Evolutionary conservation across 2,329 filamentous ascomycete genomes (phyloP).

Genomic region (Cordyceps militaris): DNA sequence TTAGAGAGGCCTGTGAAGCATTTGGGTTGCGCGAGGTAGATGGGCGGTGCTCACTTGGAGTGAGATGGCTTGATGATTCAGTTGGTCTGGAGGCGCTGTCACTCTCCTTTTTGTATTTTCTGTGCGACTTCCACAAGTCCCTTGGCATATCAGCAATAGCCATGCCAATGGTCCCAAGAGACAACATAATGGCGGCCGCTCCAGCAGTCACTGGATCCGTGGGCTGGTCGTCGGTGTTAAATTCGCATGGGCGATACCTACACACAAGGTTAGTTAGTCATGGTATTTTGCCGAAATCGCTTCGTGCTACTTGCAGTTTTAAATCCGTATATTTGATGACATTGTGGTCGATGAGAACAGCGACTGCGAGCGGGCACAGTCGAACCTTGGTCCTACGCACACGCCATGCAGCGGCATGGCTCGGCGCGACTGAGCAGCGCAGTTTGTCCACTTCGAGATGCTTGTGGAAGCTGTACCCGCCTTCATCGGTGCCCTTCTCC

Average conservation of each 20-base stretch:
- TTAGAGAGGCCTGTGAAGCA: neutral
- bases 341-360: conserved; percentile 57
- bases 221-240: conserved; percentile 71
- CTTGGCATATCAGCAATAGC: conserved; percentile 68
- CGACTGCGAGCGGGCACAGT: conserved; percentile 66
- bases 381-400: conserved; percentile 59
- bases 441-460: conserved; percentile 60
- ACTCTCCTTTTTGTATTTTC: conserved; percentile 18
- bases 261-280: conserved; percentile 14
- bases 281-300: neutral
- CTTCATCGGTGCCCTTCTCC: conserved; percentile 57
- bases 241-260: conserved; percentile 52
- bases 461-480: conserved; percentile 63
- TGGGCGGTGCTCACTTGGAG: neutral
- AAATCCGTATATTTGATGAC: conserved; percentile 62
- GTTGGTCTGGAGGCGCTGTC: neutral
- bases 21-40: neutral
- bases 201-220: conserved; percentile 73
- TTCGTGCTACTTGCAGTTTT: conserved; percentile 52
- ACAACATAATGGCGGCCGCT: conserved; percentile 71
- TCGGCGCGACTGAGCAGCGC: conserved; percentile 62
- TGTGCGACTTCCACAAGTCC: conserved; percentile 43
- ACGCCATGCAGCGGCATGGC: conserved; percentile 66
- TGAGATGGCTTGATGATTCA: conserved; percentile 1
- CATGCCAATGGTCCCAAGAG: conserved; percentile 74